These are phyloP conservation scores for Taphrina pruni DNA, from an alignment of 1,139 yeast species.

Conservation along the genomic window DNA sequence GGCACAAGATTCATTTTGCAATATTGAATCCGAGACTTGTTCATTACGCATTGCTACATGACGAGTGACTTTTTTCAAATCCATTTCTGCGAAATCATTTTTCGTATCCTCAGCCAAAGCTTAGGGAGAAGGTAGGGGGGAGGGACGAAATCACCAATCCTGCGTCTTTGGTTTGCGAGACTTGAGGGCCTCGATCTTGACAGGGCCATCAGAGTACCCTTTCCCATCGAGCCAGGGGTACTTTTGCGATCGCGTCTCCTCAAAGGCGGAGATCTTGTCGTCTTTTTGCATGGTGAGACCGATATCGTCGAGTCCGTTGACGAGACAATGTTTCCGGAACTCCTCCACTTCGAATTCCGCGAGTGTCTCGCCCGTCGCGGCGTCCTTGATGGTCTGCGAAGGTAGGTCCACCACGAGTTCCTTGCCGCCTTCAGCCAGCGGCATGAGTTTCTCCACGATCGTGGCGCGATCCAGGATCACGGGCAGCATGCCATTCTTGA, in stretches of 20 bases:
- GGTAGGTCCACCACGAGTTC: slow-evolving; percentile 81
- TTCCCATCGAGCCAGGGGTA: slow-evolving; percentile 80
- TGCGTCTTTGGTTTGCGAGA: slow-evolving; percentile 20
- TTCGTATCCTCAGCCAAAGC: too few relatives aligned
- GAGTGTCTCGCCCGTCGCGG: slow-evolving; percentile 67
- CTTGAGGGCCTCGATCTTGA: slow-evolving; percentile 41
- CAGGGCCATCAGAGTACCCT: slow-evolving; percentile 40
- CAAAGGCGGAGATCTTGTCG: slow-evolving; percentile 72
- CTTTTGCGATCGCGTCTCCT: slow-evolving; percentile 71
- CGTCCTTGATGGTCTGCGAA: slow-evolving; percentile 74
- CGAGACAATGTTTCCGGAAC: slow-evolving; percentile 91
- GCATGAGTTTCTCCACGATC: slow-evolving; percentile 58
- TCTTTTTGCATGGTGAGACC: slow-evolving; percentile 94
- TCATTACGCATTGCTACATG: slow-evolving; percentile 6
- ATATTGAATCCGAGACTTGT: background rate
- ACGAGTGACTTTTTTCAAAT: background rate
- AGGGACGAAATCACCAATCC: slow-evolving; percentile 18
- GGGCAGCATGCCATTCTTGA: slow-evolving; percentile 92
- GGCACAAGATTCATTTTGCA: too few relatives aligned
- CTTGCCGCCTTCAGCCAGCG: slow-evolving; percentile 78
- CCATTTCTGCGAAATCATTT: too few relatives aligned
- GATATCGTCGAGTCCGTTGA: slow-evolving; percentile 95
- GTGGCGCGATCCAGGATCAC: slow-evolving; percentile 80
- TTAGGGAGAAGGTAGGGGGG: too few relatives aligned
- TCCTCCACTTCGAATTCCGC: slow-evolving; percentile 84